Evolutionary conservation across 2,329 filamentous ascomycete genomes (phyloP).

Genomic region (Orbilia oligospora): DNA sequence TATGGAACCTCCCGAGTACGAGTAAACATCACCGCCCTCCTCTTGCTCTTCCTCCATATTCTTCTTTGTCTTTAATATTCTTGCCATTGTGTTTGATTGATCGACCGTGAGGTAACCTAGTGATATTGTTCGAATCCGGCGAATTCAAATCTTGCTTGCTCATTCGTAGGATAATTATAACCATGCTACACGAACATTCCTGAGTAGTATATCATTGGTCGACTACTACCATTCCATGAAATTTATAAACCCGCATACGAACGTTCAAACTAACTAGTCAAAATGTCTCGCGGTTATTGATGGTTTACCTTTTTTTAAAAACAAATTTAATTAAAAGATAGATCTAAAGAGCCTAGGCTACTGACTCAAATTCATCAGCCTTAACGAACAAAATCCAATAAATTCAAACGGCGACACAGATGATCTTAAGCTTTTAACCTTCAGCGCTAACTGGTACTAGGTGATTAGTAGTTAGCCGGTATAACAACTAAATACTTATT

Average conservation of each 20-base stretch:
- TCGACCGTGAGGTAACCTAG: neutral
- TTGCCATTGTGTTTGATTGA: neutral
- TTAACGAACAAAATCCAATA: conserved; percentile 9
- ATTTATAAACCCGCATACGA: too few relatives aligned
- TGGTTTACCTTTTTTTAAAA: conserved; percentile 26
- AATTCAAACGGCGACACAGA: conserved; percentile 6
- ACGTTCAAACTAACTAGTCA: too few relatives aligned
- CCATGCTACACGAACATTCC: neutral
- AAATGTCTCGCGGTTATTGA: conserved; percentile 59
- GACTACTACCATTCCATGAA: too few relatives aligned
- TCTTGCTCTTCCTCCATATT: too few relatives aligned
- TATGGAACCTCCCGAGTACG: conserved; percentile 21
- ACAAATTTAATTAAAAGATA: neutral
- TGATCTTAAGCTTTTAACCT: conserved; percentile 1
- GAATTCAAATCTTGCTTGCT: neutral
- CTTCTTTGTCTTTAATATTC: neutral
- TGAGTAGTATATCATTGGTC: too few relatives aligned
- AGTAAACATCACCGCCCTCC: conserved; percentile 1
- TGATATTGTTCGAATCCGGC: conserved; percentile 39
- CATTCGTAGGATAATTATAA: conserved; percentile 6
- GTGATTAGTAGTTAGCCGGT: too few relatives aligned
- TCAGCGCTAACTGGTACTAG: conserved; percentile 11
- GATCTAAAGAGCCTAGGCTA: neutral
- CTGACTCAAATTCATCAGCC: conserved; percentile 59
- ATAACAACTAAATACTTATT: too few relatives aligned